These are phyloP conservation scores for Ophiosphaerella narmari DNA, from an alignment of 2,329 filamentous ascomycete species.

Conservation along the genomic window DNA sequence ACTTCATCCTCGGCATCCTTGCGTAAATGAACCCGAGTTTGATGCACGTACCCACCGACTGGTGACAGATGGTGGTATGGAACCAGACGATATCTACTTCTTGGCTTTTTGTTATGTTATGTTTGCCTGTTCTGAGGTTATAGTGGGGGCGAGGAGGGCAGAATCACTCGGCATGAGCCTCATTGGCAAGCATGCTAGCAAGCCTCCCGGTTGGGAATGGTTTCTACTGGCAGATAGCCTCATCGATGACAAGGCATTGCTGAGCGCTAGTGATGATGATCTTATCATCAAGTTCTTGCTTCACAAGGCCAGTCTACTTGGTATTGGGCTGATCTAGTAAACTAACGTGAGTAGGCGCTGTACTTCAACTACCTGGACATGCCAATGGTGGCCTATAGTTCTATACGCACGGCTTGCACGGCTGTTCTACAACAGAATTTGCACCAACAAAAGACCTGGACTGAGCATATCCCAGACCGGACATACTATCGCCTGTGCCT, in stretches of 20 bases:
- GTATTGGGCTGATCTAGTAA: neutral
- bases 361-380: slow-evolving; percentile 33
- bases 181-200: slow-evolving; percentile 4
- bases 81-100: slow-evolving; percentile 24
- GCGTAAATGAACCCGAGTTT: slow-evolving; percentile 36
- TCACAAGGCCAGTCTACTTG: slow-evolving; percentile 25
- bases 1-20: slow-evolving; percentile 32
- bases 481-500: slow-evolving; percentile 29
- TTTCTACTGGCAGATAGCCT: slow-evolving; percentile 33
- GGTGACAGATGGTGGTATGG: slow-evolving; percentile 22
- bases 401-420: slow-evolving; percentile 34
- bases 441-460: slow-evolving; percentile 31
- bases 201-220: slow-evolving; percentile 37
- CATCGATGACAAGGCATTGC: slow-evolving; percentile 28
- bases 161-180: neutral
- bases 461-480: slow-evolving; percentile 15
- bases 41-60: slow-evolving; percentile 27
- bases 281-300: slow-evolving; percentile 34
- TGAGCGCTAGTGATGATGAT: slow-evolving; percentile 26
- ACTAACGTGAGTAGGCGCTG: slow-evolving; percentile 25
- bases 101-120: slow-evolving; percentile 38
- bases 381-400: slow-evolving; percentile 35
- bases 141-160: slow-evolving; percentile 1
- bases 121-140: slow-evolving; percentile 30
- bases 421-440: slow-evolving; percentile 34